phyloP scores from a whole-genome alignment of 495 filamentous ascomycete species.

The Neurospora sublineolata region DNA sequence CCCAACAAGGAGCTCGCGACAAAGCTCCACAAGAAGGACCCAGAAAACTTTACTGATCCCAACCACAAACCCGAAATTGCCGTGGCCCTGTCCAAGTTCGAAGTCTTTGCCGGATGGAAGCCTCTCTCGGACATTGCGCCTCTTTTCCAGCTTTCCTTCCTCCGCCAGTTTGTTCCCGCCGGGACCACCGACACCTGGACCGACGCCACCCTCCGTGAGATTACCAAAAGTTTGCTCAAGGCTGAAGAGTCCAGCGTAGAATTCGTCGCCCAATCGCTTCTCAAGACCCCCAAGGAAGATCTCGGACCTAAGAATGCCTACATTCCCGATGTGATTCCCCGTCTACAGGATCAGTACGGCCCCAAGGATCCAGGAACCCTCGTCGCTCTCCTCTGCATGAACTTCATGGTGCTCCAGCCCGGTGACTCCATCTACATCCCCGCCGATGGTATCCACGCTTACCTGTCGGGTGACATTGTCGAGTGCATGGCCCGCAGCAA shows the following conservation, averaged over 20 bases:
- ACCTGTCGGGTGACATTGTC: conserved; percentile 67
- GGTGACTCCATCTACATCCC: conserved; percentile 66
- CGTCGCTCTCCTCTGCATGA: conserved; percentile 60
- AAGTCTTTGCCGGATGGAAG: conserved; percentile 70
- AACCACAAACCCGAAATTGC: conserved; percentile 84
- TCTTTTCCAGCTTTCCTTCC: conserved; percentile 41
- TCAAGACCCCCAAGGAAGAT: conserved; percentile 24
- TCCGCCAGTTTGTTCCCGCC: conserved; percentile 40
- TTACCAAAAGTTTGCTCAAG: conserved; percentile 46
- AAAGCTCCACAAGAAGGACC: conserved; percentile 51
- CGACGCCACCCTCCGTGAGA: conserved; percentile 47
- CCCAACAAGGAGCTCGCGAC: conserved; percentile 55
- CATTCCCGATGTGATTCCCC: conserved; percentile 49
- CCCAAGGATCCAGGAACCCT: conserved; percentile 48
- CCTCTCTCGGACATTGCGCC: conserved; percentile 47
- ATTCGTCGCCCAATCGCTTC: conserved; percentile 39
- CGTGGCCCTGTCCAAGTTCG: conserved; percentile 62
- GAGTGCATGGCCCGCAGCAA: conserved; percentile 79
- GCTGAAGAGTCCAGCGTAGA: conserved; percentile 41
- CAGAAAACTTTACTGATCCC: conserved; percentile 53
- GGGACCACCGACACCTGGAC: conserved; percentile 33
- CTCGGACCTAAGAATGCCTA: conserved; percentile 31
- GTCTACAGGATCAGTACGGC: conserved; percentile 55
- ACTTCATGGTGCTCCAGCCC: conserved; percentile 53
- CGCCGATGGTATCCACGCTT: conserved; percentile 69